Base-by-base conservation (phyloP, 208 protist species). In the Tritrichomonas musculus region DNA sequence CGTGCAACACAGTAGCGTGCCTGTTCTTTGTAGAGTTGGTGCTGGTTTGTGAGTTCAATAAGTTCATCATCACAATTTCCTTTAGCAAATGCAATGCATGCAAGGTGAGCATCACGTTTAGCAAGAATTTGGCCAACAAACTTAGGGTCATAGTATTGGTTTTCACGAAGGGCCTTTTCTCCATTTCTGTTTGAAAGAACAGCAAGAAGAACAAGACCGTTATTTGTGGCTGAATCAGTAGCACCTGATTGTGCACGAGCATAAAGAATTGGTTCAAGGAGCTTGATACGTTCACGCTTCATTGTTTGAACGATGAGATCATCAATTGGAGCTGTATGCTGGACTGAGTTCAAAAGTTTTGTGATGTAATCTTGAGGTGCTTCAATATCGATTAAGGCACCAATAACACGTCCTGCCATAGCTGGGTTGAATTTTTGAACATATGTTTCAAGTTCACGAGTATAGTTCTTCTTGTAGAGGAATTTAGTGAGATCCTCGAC, bases 181-280 rank as follows among this genome's bases (percentile, higher is more conserved):
- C 41, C 41, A 30, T 88, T 88, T 20, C 77, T 25, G 27, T 49
- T 49, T 11, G 47, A 53, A 27, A 53, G 25, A 20, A 53, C 44
- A 4, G 77, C 77, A 1, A 88, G 27, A 27, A 88, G 47, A 57
- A 88, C 77, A 57, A 88, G 33, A 53, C 77, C 77, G 27, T 88
- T 88, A 47, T 88, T 88, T 57, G 77, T 88, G 47, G 77, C 77
- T 57, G 77, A 27, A 57, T 88, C 77, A 39, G 41, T 49, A 22
- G 77, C 33, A n/a, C 98, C 98, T 93, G 99, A 97, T 50, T 95
- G 95, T 55, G 97, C 94, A 93, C 98, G 97, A 30, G 95, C 96
- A 95, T 99, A 98, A 53, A 99, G 97, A 98, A 98, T 99, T n/a
- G 97, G 96, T 92, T 98, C 96, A 64, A 99, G 97, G 27, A 99